Base-by-base conservation (phyloP, 768 basidiomycete genomes). In the Boletus vermiculosoides region DNA sequence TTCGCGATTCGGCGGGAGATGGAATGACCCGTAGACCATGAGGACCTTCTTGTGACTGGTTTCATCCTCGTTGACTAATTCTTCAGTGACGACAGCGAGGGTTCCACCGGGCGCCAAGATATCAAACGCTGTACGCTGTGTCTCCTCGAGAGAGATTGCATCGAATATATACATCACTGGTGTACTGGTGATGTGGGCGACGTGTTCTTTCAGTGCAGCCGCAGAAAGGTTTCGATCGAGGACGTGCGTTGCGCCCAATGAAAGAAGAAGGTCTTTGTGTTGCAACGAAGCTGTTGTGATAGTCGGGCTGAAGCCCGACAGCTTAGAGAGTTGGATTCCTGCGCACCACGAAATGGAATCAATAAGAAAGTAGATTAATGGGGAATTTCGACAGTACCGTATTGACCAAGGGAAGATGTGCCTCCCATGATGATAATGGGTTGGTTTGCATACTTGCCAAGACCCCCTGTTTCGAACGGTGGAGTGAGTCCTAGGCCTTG, bases 221-320 rank as follows among this genome's bases (percentile, higher is more conserved):
- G 57, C 54, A 3, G 64, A 2, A 8, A 71, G 62, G 31, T 61
- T 53, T 16, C 69, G 65, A 62, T 71, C 72, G 36, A 78, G 52
- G 34, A 77, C 65, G 57, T 72, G 64, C 1, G 75, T 76, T 22
- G 76, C 74, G 20, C 76, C 77, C 10, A 74, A 52, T 2, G 68
- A 66, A 25, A 62, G 55, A 28, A 77, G 65, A 10, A 64, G 60
- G 5, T 54, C 65, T 7, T 57, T 53, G 40, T 78, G 70, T 42
- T 70, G 59, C 20, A 64, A 45, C 18, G 77, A 76, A 0, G 77
- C 67, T 0, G 77, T 77, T n/a, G 74, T 66, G 49, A 76, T 69
- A 50, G 76, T 73, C 10, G 70, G 71, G 2, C 58, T 66, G 55
- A 74, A 74, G 12, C 65, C 71, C n/a, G 69, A 72, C 45, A 72